Evolutionary conservation across 805 yeast genomes (phyloP).

Genomic region (Ogataea sp.): DNA sequence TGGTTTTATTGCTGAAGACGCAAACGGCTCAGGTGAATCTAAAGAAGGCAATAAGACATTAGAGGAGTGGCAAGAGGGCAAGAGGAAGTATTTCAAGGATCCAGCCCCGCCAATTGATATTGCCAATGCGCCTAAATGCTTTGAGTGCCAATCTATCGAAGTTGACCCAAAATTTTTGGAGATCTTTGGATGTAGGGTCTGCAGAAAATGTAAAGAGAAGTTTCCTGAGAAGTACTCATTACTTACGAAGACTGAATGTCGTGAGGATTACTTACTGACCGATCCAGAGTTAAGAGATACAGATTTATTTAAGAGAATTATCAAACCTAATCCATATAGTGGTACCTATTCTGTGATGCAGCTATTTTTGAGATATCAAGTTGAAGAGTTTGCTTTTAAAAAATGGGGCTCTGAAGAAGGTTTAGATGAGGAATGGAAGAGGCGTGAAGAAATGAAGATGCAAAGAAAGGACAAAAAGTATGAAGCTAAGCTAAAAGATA

Average conservation of each 20-base stretch:
- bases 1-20: constrained; percentile 58
- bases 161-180: constrained; percentile 64
- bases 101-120: constrained; percentile 69
- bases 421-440: constrained; percentile 85
- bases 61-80: constrained; percentile 44
- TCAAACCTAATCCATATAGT: constrained; percentile 92
- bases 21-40: constrained; percentile 10
- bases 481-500: constrained; percentile 68
- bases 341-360: constrained; percentile 88
- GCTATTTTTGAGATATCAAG: constrained; percentile 78
- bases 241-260: constrained; percentile 91
- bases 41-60: constrained; percentile 31
- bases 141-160: constrained; percentile 76
- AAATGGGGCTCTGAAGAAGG: constrained; percentile 91
- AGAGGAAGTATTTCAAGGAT: constrained; percentile 32
- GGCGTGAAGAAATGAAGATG: constrained; percentile 66
- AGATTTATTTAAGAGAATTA: constrained; percentile 62
- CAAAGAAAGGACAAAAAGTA: constrained; percentile 73
- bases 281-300: constrained; percentile 85
- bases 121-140: constrained; percentile 71
- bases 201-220: constrained; percentile 65
- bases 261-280: constrained; percentile 84
- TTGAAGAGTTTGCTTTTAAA: constrained; percentile 86
- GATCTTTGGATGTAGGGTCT: constrained; percentile 69
- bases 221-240: constrained; percentile 84